Base-by-base conservation (phyloP, 164 flowering plant species). In the Kingdonia uniflora region DNA sequence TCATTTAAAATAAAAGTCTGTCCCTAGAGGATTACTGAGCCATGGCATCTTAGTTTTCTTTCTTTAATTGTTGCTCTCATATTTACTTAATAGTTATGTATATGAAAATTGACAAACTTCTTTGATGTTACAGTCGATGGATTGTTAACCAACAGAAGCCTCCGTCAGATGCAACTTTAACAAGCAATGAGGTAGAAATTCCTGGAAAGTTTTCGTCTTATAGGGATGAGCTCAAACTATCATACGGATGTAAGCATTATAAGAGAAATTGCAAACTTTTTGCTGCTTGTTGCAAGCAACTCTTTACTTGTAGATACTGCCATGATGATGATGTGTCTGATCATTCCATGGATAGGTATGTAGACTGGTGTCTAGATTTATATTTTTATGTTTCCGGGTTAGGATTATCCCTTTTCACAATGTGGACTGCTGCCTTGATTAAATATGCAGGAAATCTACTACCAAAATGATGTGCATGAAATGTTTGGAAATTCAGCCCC, bases 391-490 rank as follows among this genome's bases (percentile, higher is more conserved):
- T 51, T 24, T 12, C 38, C 19, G 17, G n/a, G 45, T 54, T 14
- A n/a, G 2, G 39, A 25, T 23, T 25, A 19, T 14, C 56, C 44
- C 10, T 48, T n/a, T n/a, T 61, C 25, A 40, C 25, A 37, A 12
- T 46, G 45, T 24, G 49, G 42, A 25, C 6, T 41, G 20, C 37
- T 37, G 23, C 33, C 11, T 52, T 17, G 11, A 64, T 26, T 45
- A 38, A 45, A 37, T 38, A 5, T 67, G 65, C 85, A 91, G 98
- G 69, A 84, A 80, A 72, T 54, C 66, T 23, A 74, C 76, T 5
- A 72, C 85, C 44, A 65, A 80, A 61, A 91, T 91, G 96, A 78
- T 85, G 92, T 91, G 98, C 76, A 91, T 91, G 96, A 74, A 75
- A 62, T 91, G 98, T 73, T 62, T 91, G 69, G 60, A 61, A 42